A percentile compares a stretch with the other conserved stretches of the same genome.
These are phyloP conservation scores for Geotrichum phurueaensis DNA, from an alignment of 1,139 yeast genomes.

Conservation along the genomic window DNA sequence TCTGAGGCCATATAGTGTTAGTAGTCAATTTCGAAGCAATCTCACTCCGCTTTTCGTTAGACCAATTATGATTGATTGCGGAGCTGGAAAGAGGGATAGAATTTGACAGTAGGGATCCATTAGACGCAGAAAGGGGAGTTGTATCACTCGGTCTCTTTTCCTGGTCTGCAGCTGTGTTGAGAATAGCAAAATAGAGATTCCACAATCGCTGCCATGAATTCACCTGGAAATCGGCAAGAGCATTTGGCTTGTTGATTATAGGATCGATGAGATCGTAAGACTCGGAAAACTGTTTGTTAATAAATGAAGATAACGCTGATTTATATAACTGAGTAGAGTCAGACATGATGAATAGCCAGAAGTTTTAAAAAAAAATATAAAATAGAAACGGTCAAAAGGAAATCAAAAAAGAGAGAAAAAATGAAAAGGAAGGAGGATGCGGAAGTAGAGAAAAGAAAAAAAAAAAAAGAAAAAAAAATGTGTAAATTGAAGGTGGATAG, in stretches of 20 bases:
- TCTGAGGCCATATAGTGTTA: conserved; percentile 7
- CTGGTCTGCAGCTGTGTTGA: conserved; percentile 15
- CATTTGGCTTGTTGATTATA: not conserved
- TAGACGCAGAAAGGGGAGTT: not conserved
- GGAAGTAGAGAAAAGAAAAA: not conserved
- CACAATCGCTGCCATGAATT: conserved; percentile 12
- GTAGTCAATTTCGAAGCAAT: conserved; percentile 4
- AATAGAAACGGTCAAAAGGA: not conserved
- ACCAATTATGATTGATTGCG: conserved; percentile 6
- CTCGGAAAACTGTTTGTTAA: conserved; percentile 17
- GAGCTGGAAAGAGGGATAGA: conserved; percentile 2
- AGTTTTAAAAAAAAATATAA: not conserved
- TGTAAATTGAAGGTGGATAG: not conserved
- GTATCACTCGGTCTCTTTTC: not conserved
- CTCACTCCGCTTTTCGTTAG: conserved; percentile 1
- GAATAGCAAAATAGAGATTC: conserved; percentile 16
- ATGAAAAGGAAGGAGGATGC: too few species aligned
- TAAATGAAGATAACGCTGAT: conserved; percentile 14
- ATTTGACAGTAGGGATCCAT: not conserved
- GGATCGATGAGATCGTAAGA: conserved; percentile 13
- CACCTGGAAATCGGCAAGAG: not conserved
- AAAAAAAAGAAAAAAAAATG: not conserved
- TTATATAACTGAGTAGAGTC: conserved; percentile 9
- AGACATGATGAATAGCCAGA: not conserved
- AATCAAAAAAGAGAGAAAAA: not conserved